Evolutionary conservation across 306 rosid species (phyloP), one percentile per base, ranked within the genome.

Genomic region (Cicer yamashitae): DNA sequence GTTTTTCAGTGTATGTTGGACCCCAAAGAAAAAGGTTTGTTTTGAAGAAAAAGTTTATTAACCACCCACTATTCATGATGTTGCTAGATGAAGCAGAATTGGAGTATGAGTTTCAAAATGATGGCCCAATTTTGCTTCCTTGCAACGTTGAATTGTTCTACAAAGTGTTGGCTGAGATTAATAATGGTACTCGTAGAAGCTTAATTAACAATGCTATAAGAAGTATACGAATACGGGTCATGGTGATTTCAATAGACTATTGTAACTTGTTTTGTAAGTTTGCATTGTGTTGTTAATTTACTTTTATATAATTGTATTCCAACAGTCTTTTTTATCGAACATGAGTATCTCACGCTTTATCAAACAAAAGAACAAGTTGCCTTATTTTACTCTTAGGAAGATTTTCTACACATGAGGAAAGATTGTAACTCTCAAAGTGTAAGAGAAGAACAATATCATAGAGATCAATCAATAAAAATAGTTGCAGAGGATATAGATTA

Each of bases 101-200:
- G 17, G 84, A 83, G 43, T 57, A 46, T 65, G 86, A 72, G 45
- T 75, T 79, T 11, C 38, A 41, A 9, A 39, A 56, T 70, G 84
- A 83, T 64, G 86, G 86, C 0, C 86, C 84, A 0, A 80, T 91
- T 45, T 77, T 83, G 83, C 98, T 93, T 59, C 96, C 98, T 30
- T 91, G 96, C 18, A 85, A 81, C 0, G 88, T 89, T 6, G 91
- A 80, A 56, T 67, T 86, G 76, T 93, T 93, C 80, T 75, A 58
- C 60, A 69, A 82, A 37, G 96, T 91, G 7, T 54, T 91, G 67
- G 89, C 85, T 6, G 85, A 90, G 88, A 88, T 91, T 43, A 2
- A 8, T 56, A 1, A 5, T 52, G 1, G 63, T 45, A 7, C n/a
- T 48, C 43, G 48, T 22, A 48, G 17, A 66, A 54, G 67, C 52